Evolutionary conservation across 2,329 filamentous ascomycete species (phyloP), one percentile per base, ranked within the genome.

Genomic region (Colletotrichum sp.): DNA sequence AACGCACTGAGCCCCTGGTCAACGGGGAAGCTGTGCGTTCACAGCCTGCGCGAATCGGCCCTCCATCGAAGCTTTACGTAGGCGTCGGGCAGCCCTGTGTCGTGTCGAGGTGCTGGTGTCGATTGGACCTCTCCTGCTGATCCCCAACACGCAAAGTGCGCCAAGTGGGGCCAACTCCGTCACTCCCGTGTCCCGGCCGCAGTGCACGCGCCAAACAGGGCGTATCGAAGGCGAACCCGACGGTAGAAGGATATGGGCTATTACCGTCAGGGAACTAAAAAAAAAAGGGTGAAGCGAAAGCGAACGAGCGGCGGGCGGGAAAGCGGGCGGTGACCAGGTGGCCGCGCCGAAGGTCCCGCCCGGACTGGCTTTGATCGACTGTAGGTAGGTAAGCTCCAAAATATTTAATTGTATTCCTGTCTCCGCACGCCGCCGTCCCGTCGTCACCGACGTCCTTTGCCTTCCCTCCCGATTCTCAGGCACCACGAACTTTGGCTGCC

Each of bases 91-190:
- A 52, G 52, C 36, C 52, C 65, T 55, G 55, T 36, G 28, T 26
- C 32, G 67, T 16, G 44, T 32, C 55, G 48, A 65, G 66, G 26
- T 59, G 55, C 39, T 59, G 67, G 64, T 62, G 68, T 67, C 60
- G 28, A 62, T 72, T 30, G 32, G 48, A 65, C 57, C 10, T 70
- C 66, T 71, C 60, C 60, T 62, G 68, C 67, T 60, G 73, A 72
- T 73, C 73, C n/a, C 64, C 24, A 73, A 62, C 13, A 10, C 9
- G 39, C 39, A 48, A 48, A 52, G 44, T 7, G 30, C 64, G 64
- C 74, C 59, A 76, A 69, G 74, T 76, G 74, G 74, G 55, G 48
- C 55, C 13, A 26, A 60, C 32, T 76, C 65, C 74, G 74, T 69
- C 74, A 76, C 70, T 68, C 64, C 64, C 65, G 73, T 68, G 52